Evolutionary conservation across 306 rosid species (phyloP).

Genomic region (Citrullus mucosospermus): DNA sequence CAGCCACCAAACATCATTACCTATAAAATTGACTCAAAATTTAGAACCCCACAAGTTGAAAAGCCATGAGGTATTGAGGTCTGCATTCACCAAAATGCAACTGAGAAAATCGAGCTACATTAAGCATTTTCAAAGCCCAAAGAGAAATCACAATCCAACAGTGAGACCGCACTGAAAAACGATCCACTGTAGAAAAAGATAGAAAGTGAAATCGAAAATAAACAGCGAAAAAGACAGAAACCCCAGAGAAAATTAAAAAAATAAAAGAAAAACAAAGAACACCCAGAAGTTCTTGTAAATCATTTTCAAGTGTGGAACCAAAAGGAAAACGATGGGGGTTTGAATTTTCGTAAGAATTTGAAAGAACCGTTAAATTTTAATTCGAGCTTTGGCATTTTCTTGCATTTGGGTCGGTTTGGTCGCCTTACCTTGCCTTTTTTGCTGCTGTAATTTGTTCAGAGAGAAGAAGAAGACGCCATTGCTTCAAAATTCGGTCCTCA

Average conservation of each 20-base stretch:
- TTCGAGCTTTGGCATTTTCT: neutral
- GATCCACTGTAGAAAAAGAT: neutral
- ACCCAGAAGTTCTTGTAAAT: neutral
- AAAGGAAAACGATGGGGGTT: neutral
- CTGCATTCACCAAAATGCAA: neutral
- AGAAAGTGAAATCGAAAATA: neutral
- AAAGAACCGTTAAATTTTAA: neutral
- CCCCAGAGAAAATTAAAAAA: neutral
- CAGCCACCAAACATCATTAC: neutral
- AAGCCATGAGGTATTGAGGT: neutral
- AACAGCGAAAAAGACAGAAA: neutral
- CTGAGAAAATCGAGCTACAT: neutral
- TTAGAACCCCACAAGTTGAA: neutral
- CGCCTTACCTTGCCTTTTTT: neutral
- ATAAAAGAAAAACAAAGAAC: neutral
- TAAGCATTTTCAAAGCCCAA: neutral
- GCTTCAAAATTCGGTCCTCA: neutral
- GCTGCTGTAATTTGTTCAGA: neutral
- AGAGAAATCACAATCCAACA: neutral
- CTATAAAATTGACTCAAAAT: neutral
- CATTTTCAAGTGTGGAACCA: neutral
- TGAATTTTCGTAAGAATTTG: neutral
- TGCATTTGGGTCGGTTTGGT: neutral
- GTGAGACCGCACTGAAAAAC: neutral
- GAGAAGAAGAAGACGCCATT: neutral